Evolutionary conservation across 441 rosid genomes (phyloP), one percentile per base, ranked within the genome.

Genomic region (Aleurites moluccanus): DNA sequence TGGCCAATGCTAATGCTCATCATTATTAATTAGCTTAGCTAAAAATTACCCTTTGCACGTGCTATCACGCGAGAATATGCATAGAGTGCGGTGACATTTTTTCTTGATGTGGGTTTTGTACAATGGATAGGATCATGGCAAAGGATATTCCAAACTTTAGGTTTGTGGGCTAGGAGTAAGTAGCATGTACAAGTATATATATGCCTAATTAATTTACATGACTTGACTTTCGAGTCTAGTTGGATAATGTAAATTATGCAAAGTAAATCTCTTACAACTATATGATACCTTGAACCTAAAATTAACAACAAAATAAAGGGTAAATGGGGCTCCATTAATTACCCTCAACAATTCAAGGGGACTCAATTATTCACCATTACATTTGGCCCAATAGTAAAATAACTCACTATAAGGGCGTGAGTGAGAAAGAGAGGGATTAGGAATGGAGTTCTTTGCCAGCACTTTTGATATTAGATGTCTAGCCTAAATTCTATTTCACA

Each of bases 11-110:
- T 63, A 3, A 35, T 21, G n/a, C n/a, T 72, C 47, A 52, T 40
- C 69, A 45, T 14, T 2, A 13, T 47, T 47, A 47, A 50, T 76
- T 52, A 53, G 64, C 35, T 49, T 18, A 50, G 20, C 38, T 35
- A 70, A n/a, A 61, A 76, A 71, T 50, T 38, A 69, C 69, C 49
- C 64, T 16, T 23, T 25, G 56, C 79, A 77, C 75, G 68, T 71
- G 85, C n/a, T 1, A 15, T 44, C 84, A 74, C 73, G 72, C 78
- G 77, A 45, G 70, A 66, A 69, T 56, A 72, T 45, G 79, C 60
- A 6, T 38, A 25, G 45, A 66, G 52, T 69, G 82, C 62, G 65
- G 67, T 68, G 13, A 33, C 73, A n/a, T 33, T 70, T 6, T 38
- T 15, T 4, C 38, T 4, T 66, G 28, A 25, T 16, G 8, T 7